Base-by-base conservation (phyloP, 2,329 filamentous ascomycete species). In the Aspergillus flavus region DNA sequence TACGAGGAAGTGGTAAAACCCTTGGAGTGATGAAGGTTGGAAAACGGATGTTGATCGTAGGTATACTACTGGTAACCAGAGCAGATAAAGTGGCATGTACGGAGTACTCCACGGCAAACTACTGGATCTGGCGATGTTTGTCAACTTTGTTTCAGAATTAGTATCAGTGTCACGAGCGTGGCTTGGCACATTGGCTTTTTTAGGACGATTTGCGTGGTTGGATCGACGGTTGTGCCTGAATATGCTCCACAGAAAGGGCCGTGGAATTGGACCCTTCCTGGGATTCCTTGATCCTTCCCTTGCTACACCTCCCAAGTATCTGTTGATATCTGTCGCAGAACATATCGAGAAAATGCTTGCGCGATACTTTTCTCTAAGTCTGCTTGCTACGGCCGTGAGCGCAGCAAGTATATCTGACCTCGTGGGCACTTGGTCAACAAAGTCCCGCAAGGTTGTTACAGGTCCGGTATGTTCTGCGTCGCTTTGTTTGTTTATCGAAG, bases 341-440 rank as follows among this genome's bases (percentile, higher is more conserved):
- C 28, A 52, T 56, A 61, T 64, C 61, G 53, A 57, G 57, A 72
- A 64, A 57, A 75, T 75, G 70, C 63, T 76, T 72, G 69, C 65
- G 65, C 58, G 59, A 65, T 64, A 73, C 67, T 63, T 70, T 72
- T 68, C 76, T 65, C 68, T 78, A 74, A 68, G 63, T 58, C 69
- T 82, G 64, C 71, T 83, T 43, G 65, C 67, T 57, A 72, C 76
- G 50, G 73, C 76, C 63, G 72, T 77, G 56, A 76, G 78, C 57
- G 78, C 82, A 36, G 77, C 76, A 32, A 72, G 69, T 75, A 80
- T 84, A 66, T 74, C 81, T 36, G 79, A 84, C 58, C 78, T 91
- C 36, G 83, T 87, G n/a, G 89, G 89, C 63, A 92, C 89, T 63
- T 92, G 89, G 89, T 85, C 86, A 19, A 89, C 87, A 53, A 92